These are phyloP conservation scores for Oryza officinalis DNA, from an alignment of 176 grass and related monocot genomes.

Conservation along the genomic window DNA sequence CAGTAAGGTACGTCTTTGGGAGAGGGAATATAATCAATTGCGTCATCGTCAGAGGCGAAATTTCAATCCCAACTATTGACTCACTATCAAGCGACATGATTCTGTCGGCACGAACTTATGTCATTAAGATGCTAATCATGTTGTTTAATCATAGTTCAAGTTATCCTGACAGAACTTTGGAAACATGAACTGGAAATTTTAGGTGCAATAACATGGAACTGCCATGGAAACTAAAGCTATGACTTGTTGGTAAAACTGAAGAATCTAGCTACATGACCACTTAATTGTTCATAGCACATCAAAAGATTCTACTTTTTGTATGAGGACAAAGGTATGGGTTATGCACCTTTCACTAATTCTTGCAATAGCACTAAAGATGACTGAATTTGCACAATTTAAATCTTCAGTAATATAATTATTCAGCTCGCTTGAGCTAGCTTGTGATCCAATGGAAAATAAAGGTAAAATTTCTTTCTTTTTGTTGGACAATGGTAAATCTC, in stretches of 20 bases:
- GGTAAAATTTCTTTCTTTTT: not conserved
- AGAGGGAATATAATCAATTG: slow-evolving; percentile 11
- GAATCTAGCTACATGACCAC: slow-evolving; percentile 28
- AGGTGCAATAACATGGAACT: not conserved
- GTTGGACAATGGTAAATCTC: not conserved
- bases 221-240: not conserved
- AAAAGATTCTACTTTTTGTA: not conserved
- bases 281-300: slow-evolving; percentile 18
- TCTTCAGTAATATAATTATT: not conserved
- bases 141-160: not conserved
- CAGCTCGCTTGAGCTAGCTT: not conserved
- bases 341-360: not conserved
- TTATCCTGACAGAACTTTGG: not conserved
- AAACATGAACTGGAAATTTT: not conserved
- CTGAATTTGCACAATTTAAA: not conserved
- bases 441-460: not conserved
- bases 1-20: slow-evolving; percentile 25
- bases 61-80: not conserved
- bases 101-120: slow-evolving; percentile 16
- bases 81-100: not conserved
- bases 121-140: not conserved
- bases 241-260: slow-evolving; percentile 16
- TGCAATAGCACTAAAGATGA: not conserved
- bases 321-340: not conserved
- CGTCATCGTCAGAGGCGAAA: slow-evolving; percentile 14